Conservation (phyloP, 148 eudicot genomes). For the Rheum nobile region DNA sequence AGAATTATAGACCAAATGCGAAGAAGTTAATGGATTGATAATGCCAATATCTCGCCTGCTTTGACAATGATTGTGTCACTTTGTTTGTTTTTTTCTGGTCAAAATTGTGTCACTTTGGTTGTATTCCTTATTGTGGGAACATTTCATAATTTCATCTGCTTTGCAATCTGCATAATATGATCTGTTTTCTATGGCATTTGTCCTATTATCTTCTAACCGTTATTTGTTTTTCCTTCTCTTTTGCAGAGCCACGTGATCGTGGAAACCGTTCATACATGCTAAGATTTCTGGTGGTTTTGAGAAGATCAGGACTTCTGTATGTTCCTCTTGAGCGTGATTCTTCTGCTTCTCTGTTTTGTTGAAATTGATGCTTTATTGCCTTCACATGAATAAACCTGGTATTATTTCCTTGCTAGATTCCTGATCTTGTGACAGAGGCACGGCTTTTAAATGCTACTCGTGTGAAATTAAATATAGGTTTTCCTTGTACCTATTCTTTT, state of each 20-base stretch:
- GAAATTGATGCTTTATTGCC: neutral
- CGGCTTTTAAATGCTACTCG: slow-evolving; percentile 94
- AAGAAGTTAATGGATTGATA: neutral
- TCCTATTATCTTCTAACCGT: neutral
- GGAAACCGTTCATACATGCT: slow-evolving; percentile 79
- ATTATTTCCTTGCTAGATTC: slow-evolving; percentile 49
- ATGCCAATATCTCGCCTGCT: neutral
- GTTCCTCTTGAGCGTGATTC: slow-evolving; percentile 8
- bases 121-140: neutral
- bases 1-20: neutral
- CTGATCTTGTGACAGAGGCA: slow-evolving; percentile 81
- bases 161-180: neutral
- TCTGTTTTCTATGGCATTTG: neutral
- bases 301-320: slow-evolving; percentile 75
- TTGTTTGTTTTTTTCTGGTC: no score
- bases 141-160: neutral
- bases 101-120: no score
- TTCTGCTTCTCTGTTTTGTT: neutral
- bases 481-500: neutral
- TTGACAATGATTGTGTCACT: neutral
- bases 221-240: neutral
- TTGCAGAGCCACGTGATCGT: slow-evolving; percentile 52
- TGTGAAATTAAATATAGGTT: slow-evolving; percentile 88
- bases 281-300: slow-evolving; percentile 89
- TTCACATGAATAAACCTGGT: neutral